Conservation (phyloP, 1,139 yeast genomes). For the Suhomyces guaymorum region DNA sequence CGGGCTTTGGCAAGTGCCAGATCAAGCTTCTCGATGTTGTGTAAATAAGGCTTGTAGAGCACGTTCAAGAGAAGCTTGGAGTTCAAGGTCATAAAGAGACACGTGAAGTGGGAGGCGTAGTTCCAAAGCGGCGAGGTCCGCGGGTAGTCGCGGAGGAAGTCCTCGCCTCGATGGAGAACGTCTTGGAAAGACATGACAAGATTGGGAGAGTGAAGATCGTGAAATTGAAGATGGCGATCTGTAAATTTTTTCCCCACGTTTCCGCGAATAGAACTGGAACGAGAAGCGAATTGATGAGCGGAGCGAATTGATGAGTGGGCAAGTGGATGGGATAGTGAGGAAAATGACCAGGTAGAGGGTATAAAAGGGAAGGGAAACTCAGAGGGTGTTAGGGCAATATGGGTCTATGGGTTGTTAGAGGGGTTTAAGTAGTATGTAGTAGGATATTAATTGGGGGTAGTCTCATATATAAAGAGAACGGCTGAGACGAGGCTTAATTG, state of each 20-base stretch:
- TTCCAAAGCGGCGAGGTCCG: slow-evolving; percentile 64
- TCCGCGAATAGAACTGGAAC: slow-evolving; percentile 1
- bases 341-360: too few species aligned
- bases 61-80: slow-evolving; percentile 63
- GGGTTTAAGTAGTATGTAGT: too few species aligned
- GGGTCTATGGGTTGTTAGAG: too few species aligned
- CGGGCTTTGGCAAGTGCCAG: slow-evolving; percentile 62
- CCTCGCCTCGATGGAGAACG: slow-evolving; percentile 75
- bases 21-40: slow-evolving; percentile 63
- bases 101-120: slow-evolving; percentile 65
- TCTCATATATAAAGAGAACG: too few species aligned
- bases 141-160: slow-evolving; percentile 64
- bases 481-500: too few species aligned
- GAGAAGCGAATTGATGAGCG: background rate
- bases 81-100: slow-evolving; percentile 63
- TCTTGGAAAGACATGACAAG: slow-evolving; percentile 67
- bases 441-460: too few species aligned
- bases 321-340: too few species aligned
- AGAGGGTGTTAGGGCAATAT: too few species aligned
- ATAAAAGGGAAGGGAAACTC: too few species aligned
- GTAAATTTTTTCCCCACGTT: slow-evolving; percentile 8
- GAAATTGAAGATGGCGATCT: background rate
- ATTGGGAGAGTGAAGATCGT: background rate
- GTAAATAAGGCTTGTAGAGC: slow-evolving; percentile 63
- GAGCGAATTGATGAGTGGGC: background rate